Evolutionary conservation across 2,329 filamentous ascomycete species (phyloP), one percentile per base, ranked within the genome.

Genomic region (Fusarium clavum): DNA sequence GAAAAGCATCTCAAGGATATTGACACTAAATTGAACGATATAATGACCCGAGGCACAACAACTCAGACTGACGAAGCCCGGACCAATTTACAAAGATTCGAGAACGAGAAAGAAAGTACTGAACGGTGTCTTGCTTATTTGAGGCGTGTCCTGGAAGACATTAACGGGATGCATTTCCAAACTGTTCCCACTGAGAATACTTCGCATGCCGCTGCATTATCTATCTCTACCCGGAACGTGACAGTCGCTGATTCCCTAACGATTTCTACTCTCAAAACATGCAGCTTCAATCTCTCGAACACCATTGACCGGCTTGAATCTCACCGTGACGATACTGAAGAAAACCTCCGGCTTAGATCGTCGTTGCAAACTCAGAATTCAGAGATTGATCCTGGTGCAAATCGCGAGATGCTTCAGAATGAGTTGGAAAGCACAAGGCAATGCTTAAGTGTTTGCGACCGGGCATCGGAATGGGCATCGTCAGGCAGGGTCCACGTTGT

Each of bases 401-500:
- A 56, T 22, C 38, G 29, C 11, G n/a, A 44, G 16, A 51, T 47
- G 20, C 53, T 61, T 24, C 41, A 48, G 20, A 46, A 58, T 20
- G 67, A 70, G 29, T 44, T 55, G 32, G 48, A 52, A 49, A 65
- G 64, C 47, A 70, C 61, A 8, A 63, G 49, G 30, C 46, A 70
- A 27, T 68, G 67, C 34, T 44, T 70, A 2, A 18, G 41, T 8
- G 38, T 68, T 13, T 68, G 64, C 34, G 25, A 64, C 6, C 29
- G 58, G 10, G 61, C 61, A 25, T 55, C 61, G n/a, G 38, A 64
- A 30, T 55, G 57, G 57, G 61, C 61, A 48, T 70, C n/a, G 2
- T 63, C 54, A 10, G 61, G 45, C 6, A 56, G 46, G 40, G 64
- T 74, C 0, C 72, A 74, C 48, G 55, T 73, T 10, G 53, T 73